Percentiles rank a stretch among this genome's conserved stretches.
phyloP scores from a whole-genome alignment of 306 rosid species.

The Trichosanthes truncata region DNA sequence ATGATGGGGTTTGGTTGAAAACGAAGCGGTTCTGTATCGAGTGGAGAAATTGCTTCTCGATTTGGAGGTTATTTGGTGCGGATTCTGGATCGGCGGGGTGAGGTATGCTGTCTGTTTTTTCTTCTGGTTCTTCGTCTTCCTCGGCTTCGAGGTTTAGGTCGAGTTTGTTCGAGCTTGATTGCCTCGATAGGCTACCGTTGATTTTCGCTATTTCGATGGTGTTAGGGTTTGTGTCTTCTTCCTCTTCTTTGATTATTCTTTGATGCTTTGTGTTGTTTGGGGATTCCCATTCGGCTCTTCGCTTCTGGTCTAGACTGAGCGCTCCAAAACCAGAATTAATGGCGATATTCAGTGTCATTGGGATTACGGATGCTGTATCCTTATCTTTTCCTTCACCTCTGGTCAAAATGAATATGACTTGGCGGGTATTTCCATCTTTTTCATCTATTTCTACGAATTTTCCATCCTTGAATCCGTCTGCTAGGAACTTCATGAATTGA shows the following conservation, averaged over 20 bases:
- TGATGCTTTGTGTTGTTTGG: slow-evolving; percentile 37
- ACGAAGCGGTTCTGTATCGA: slow-evolving; percentile 38
- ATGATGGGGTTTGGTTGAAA: slow-evolving; percentile 37
- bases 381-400: slow-evolving; percentile 23
- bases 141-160: slow-evolving; percentile 72
- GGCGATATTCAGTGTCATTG: slow-evolving; percentile 41
- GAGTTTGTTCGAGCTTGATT: slow-evolving; percentile 64
- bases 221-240: slow-evolving; percentile 16
- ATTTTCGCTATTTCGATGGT: slow-evolving; percentile 20
- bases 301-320: slow-evolving; percentile 39
- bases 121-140: slow-evolving; percentile 24
- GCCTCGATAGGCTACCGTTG: slow-evolving; percentile 43
- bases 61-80: slow-evolving; percentile 24
- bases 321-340: slow-evolving; percentile 23
- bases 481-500: slow-evolving; percentile 47
- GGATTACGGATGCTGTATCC: slow-evolving; percentile 34
- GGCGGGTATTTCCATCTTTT: slow-evolving; percentile 22
- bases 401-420: slow-evolving; percentile 46
- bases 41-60: slow-evolving; percentile 36
- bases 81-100: slow-evolving; percentile 45
- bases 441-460: slow-evolving; percentile 35
- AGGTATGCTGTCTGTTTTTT: slow-evolving; percentile 34
- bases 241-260: slow-evolving; percentile 41
- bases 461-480: slow-evolving; percentile 42
- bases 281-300: slow-evolving; percentile 57